phyloP scores from a whole-genome alignment of 169 alveolate genomes.

The Cryptosporidium ryanae region DNA sequence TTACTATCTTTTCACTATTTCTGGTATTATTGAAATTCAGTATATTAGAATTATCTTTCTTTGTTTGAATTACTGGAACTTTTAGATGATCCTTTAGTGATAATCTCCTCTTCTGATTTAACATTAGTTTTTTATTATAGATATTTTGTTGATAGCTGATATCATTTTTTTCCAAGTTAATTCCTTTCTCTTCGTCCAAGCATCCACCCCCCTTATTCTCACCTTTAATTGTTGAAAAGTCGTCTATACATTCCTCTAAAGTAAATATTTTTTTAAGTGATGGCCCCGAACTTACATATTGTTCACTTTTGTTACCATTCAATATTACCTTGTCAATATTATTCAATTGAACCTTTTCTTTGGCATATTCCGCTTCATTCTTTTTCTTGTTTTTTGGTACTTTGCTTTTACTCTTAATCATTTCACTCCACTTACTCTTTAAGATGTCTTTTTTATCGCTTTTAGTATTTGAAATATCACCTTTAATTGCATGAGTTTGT shows the following conservation, averaged over 20 bases:
- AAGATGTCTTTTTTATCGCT: background rate
- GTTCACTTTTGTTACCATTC: background rate
- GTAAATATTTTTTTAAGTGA: background rate
- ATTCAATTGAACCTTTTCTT: too few species aligned
- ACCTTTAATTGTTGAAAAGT: background rate
- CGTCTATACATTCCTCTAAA: background rate
- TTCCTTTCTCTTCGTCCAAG: background rate
- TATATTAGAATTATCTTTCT: background rate
- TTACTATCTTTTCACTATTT: background rate
- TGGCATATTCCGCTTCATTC: background rate
- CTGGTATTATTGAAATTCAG: background rate
- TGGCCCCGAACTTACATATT: background rate
- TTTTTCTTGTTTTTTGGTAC: background rate
- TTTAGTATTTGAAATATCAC: background rate
- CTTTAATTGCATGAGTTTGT: background rate
- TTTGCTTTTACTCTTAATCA: background rate
- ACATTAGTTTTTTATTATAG: background rate
- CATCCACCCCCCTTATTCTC: background rate
- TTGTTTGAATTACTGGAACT: constrained; percentile 1
- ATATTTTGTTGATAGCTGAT: background rate
- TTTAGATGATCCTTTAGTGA: constrained; percentile 8
- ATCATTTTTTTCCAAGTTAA: background rate
- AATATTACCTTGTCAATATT: background rate
- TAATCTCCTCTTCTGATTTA: constrained; percentile 10
- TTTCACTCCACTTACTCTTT: background rate